These are phyloP conservation scores for Colletotrichum zoysiae DNA, from an alignment of 2,329 filamentous ascomycete species.

Conservation along the genomic window DNA sequence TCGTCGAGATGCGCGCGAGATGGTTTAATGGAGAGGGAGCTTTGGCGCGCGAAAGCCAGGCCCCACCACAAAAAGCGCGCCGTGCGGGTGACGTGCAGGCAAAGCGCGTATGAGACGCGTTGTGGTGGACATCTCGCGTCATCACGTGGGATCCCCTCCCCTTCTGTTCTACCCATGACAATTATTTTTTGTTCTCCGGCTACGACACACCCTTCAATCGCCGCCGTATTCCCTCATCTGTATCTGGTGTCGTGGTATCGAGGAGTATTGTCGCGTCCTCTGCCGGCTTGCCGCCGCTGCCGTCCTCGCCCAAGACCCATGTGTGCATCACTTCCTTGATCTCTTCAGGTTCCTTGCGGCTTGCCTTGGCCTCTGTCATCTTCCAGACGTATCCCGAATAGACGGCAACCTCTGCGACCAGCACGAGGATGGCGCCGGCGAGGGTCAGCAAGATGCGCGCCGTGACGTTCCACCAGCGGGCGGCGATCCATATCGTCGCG, in stretches of 20 bases:
- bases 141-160: neutral
- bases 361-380: constrained; percentile 75
- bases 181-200: no score
- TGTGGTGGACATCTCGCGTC: neutral
- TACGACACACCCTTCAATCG: constrained; percentile 28
- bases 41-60: neutral
- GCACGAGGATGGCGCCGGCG: constrained; percentile 76
- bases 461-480: constrained; percentile 80
- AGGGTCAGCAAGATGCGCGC: constrained; percentile 78
- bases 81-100: constrained; percentile 10
- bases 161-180: no score
- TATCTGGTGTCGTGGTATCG: constrained; percentile 21
- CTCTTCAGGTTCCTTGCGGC: constrained; percentile 71
- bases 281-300: constrained; percentile 45
- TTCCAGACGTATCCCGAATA: constrained; percentile 82
- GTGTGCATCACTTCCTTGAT: constrained; percentile 77
- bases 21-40: neutral
- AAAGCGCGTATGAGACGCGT: constrained; percentile 6
- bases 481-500: constrained; percentile 82
- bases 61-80: constrained; percentile 3
- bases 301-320: constrained; percentile 71
- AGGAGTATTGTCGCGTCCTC: constrained; percentile 16
- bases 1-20: neutral
- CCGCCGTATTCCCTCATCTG: constrained; percentile 34
- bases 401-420: constrained; percentile 81